Conservation (phyloP, 2,329 filamentous ascomycete species). For the Pseudogymnoascus sp. region DNA sequence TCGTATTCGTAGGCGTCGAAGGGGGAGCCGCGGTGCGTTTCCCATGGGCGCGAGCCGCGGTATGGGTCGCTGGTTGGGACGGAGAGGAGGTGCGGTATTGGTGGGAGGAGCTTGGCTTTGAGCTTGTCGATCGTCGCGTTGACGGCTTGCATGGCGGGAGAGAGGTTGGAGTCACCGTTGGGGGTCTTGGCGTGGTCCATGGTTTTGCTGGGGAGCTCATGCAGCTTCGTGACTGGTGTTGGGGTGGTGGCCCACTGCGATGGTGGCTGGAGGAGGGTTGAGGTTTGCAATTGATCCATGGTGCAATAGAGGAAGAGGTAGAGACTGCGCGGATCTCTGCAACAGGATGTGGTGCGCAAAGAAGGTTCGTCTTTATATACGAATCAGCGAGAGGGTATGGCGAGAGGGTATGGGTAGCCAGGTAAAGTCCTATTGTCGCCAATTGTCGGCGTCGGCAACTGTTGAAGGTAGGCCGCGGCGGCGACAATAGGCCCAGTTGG, state of each 20-base stretch:
- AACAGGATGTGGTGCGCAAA: not conserved
- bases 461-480: not conserved
- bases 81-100: slow-evolving; percentile 25
- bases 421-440: slow-evolving; percentile 5
- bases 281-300: slow-evolving; percentile 5
- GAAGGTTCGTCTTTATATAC: not conserved
- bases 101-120: not conserved
- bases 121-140: not conserved
- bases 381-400: not conserved
- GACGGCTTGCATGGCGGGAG: not conserved
- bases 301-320: not conserved
- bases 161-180: not conserved
- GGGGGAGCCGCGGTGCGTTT: slow-evolving; percentile 21
- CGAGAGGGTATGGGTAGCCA: not conserved
- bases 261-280: not conserved
- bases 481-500: slow-evolving; percentile 4
- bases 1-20: slow-evolving; percentile 18
- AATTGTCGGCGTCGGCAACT: not conserved
- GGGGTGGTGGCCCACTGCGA: not conserved
- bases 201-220: not conserved
- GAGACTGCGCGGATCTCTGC: not conserved
- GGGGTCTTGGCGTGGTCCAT: not conserved
- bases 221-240: not conserved
- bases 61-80: slow-evolving; percentile 21
- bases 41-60: slow-evolving; percentile 20